Percentiles rank a stretch among this genome's conserved stretches.
phyloP scores from a whole-genome alignment of 2,329 filamentous ascomycete genomes.

The Aspergillus sojae region DNA sequence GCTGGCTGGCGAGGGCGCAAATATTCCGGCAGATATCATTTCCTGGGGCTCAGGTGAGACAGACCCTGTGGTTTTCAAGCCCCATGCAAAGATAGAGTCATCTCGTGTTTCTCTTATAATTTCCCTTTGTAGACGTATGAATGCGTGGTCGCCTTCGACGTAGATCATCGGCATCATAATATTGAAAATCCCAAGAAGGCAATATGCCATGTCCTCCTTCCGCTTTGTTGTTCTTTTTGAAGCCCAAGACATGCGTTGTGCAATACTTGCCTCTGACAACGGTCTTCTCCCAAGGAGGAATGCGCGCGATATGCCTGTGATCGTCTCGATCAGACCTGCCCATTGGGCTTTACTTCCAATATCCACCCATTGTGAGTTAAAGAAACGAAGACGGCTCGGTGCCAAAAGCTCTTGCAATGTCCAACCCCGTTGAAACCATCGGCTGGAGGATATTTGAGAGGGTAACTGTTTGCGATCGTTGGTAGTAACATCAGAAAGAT shows the following conservation, averaged over 20 bases:
- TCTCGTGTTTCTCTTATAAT: not conserved
- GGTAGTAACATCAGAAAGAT: not conserved
- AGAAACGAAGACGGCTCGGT: not conserved
- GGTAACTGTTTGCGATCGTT: too few species aligned
- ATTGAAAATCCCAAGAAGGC: not conserved
- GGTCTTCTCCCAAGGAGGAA: not conserved
- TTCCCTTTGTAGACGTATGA: not conserved
- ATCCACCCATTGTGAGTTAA: not conserved
- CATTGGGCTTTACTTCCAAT: not conserved
- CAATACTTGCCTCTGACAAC: not conserved
- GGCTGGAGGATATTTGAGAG: not conserved
- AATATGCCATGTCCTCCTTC: not conserved
- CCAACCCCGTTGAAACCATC: not conserved
- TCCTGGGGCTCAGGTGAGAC: not conserved
- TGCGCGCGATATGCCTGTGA: not conserved
- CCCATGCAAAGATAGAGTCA: not conserved
- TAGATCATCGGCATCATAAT: not conserved
- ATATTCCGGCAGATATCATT: not conserved
- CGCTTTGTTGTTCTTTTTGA: not conserved
- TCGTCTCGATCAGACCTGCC: not conserved
- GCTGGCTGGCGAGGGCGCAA: not conserved
- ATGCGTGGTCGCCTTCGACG: not conserved
- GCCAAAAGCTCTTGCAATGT: not conserved
- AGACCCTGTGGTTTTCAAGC: not conserved
- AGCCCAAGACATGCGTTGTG: not conserved